A percentile compares a stretch with the other conserved stretches of the same genome.
These are phyloP conservation scores for Umbilicus rupestris DNA, from an alignment of 164 flowering plant genomes.

Conservation along the genomic window DNA sequence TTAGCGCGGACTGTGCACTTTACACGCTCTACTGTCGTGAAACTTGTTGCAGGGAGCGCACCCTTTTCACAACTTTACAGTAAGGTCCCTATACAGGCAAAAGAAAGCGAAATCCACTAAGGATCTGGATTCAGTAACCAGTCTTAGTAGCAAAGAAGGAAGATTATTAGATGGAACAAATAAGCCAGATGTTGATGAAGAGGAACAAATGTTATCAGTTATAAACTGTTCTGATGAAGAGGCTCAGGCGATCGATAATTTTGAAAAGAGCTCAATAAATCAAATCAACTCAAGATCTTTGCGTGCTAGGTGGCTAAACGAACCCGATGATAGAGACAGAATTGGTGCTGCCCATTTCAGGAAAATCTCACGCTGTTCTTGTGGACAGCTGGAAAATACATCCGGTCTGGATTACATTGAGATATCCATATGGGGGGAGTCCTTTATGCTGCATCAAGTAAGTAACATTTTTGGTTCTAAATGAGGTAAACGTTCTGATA, in stretches of 20 bases:
- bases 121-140: conserved; percentile 21
- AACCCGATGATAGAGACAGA: conserved; percentile 67
- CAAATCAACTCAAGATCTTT: conserved; percentile 16
- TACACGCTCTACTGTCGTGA: neutral
- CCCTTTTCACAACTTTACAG: conserved; percentile 87
- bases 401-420: conserved; percentile 45
- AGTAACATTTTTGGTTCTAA: conserved; percentile 9
- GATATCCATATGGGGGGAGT: conserved; percentile 78
- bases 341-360: conserved; percentile 75
- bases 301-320: conserved; percentile 80
- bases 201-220: conserved; percentile 10
- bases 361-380: conserved; percentile 53
- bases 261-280: conserved; percentile 12
- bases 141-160: conserved; percentile 30
- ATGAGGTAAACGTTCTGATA: neutral
- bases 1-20: neutral
- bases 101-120: conserved; percentile 15
- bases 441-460: conserved; percentile 98
- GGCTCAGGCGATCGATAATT: conserved; percentile 9
- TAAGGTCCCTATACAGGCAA: conserved; percentile 68
- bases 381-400: conserved; percentile 56
- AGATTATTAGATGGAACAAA: conserved; percentile 13
- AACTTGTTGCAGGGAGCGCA: conserved; percentile 57
- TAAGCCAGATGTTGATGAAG: conserved; percentile 12
- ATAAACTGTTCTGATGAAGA: conserved; percentile 17